These are phyloP conservation scores for Cyanodermella asteris DNA, from an alignment of 2,329 filamentous ascomycete species.

Conservation along the genomic window DNA sequence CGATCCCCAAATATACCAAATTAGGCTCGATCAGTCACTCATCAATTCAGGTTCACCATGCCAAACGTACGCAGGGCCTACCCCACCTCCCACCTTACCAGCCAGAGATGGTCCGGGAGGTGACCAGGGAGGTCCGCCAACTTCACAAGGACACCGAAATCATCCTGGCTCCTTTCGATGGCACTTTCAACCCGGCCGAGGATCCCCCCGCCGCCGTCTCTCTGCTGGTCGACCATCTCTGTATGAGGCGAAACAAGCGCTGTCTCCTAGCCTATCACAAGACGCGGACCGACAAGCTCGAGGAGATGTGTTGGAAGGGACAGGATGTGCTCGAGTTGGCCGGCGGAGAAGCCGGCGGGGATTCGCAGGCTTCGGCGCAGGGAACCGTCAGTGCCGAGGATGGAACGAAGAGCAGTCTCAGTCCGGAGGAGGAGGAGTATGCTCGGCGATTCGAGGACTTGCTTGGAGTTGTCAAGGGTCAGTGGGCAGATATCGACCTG, in stretches of 20 bases:
- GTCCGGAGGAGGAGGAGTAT: conserved; percentile 92
- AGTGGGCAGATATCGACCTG: conserved; percentile 94
- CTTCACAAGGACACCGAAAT: conserved; percentile 66
- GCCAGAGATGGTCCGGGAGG: conserved; percentile 67
- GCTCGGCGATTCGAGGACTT: conserved; percentile 79
- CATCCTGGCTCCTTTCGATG: conserved; percentile 62
- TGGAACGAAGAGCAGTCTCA: conserved; percentile 49
- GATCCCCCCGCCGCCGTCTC: conserved; percentile 73
- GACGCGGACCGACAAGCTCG: conserved; percentile 72
- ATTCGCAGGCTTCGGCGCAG: conserved; percentile 22
- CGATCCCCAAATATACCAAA: conserved; percentile 10
- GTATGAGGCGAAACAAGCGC: conserved; percentile 88
- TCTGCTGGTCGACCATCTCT: conserved; percentile 78
- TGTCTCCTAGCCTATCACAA: conserved; percentile 88
- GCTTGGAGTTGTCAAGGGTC: conserved; percentile 87
- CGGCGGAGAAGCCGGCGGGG: conserved; percentile 4
- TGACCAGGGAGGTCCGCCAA: conserved; percentile 81
- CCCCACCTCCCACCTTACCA: conserved; percentile 77
- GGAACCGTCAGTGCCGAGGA: conserved; percentile 23
- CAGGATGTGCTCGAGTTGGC: conserved; percentile 55
- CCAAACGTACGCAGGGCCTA: conserved; percentile 80
- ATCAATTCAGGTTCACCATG: conserved; percentile 56
- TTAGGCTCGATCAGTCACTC: too few relatives aligned
- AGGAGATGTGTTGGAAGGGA: conserved; percentile 83
- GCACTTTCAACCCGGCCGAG: conserved; percentile 62